Percentiles rank a stretch among this genome's conserved stretches.
Conservation (phyloP, 192 early-diverging fungal genomes). For the Mortierella alpina region DNA sequence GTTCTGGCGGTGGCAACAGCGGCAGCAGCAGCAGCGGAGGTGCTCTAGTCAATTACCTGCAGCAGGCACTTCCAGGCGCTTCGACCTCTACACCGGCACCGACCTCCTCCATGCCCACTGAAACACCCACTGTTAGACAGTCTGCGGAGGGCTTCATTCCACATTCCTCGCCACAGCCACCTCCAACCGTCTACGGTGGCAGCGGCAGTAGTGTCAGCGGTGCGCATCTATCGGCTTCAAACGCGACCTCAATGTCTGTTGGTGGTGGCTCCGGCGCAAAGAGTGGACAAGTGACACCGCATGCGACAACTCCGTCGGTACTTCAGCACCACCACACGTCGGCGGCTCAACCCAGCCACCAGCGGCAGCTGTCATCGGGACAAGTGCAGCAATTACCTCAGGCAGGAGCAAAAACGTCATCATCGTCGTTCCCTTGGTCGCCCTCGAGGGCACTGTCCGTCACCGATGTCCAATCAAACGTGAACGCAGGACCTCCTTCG, state of each 20-base stretch:
- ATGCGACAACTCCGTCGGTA: slow-evolving; percentile 5
- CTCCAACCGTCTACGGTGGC: background rate
- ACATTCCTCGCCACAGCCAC: background rate
- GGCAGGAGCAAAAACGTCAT: background rate
- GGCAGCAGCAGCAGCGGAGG: background rate
- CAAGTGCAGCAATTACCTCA: slow-evolving; percentile 6
- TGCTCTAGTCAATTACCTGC: slow-evolving; percentile 14
- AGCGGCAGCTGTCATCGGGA: slow-evolving; percentile 5
- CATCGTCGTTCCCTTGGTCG: slow-evolving; percentile 8
- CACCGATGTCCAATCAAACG: background rate
- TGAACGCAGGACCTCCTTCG: background rate
- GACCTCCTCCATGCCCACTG: background rate
- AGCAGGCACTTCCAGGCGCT: slow-evolving; percentile 23
- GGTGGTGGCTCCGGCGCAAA: slow-evolving; percentile 3
- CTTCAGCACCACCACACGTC: slow-evolving; percentile 9
- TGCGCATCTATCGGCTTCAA: background rate
- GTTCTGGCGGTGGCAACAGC: slow-evolving; percentile 8
- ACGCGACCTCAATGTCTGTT: background rate
- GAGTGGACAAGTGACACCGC: slow-evolving; percentile 30
- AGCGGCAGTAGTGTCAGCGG: background rate
- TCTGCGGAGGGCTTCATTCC: background rate
- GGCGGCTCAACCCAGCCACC: slow-evolving; percentile 6
- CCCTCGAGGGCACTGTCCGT: slow-evolving; percentile 7
- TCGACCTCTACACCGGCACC: background rate
- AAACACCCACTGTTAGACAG: no score